Conservation (phyloP, 371 early-diverging fungal genomes). For the Rozella allomycis region DNA sequence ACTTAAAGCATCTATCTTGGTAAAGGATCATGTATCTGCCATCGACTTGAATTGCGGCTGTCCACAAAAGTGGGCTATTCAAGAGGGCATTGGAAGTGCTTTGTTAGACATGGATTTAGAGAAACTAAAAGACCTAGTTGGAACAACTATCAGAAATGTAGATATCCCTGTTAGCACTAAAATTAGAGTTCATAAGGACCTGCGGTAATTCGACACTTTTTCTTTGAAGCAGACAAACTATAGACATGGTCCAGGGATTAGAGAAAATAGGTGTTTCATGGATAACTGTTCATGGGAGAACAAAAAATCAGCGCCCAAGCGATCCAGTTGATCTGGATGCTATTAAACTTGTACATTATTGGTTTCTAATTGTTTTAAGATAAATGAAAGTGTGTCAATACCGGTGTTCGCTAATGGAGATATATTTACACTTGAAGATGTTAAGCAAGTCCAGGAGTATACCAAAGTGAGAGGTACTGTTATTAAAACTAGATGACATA, state of each 20-base stretch:
- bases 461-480: conserved; percentile 47
- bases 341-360: background rate
- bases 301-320: conserved; percentile 43
- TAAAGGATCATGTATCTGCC: conserved; percentile 43
- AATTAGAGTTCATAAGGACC: conserved; percentile 48
- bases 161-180: conserved; percentile 42
- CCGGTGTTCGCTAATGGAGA: conserved; percentile 67
- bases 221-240: conserved; percentile 26
- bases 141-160: conserved; percentile 52
- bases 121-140: conserved; percentile 48
- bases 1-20: conserved; percentile 61
- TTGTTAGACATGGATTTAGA: no score
- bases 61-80: conserved; percentile 64
- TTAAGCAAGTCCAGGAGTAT: conserved; percentile 32
- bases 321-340: conserved; percentile 46
- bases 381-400: conserved; percentile 41
- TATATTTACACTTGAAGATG: conserved; percentile 42
- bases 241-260: conserved; percentile 50
- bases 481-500: background rate
- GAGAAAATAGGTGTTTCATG: conserved; percentile 52
- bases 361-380: conserved; percentile 1
- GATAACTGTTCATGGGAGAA: conserved; percentile 61
- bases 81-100: conserved; percentile 51
- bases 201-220: conserved; percentile 5
- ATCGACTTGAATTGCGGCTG: conserved; percentile 67